phyloP scores from a whole-genome alignment of 129 eudicot species.

The Centaurea solstitialis region DNA sequence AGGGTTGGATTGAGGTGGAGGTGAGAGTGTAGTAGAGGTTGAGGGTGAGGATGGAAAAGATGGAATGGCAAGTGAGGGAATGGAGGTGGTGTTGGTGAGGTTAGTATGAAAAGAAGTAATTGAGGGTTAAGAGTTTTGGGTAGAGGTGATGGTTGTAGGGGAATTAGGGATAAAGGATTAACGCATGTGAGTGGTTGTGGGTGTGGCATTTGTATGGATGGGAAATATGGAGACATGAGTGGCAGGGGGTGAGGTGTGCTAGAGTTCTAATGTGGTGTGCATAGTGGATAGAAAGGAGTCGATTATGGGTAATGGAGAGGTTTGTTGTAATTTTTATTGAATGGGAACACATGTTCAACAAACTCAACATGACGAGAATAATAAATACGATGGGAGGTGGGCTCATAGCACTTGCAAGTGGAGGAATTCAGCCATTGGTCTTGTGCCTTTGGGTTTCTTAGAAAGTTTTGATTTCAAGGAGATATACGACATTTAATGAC shows the following conservation, averaged over 20 bases:
- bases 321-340: too few relatives aligned
- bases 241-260: not conserved
- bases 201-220: not conserved
- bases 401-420: not conserved
- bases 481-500: not conserved
- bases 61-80: not conserved
- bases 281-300: not conserved
- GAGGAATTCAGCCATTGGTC: not conserved
- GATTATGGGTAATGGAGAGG: not conserved
- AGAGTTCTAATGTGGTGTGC: not conserved
- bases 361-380: not conserved
- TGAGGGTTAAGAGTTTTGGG: not conserved
- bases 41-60: not conserved
- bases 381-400: not conserved
- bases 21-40: not conserved
- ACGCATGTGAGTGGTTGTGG: not conserved
- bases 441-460: not conserved
- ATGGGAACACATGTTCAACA: not conserved
- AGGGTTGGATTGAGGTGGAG: not conserved
- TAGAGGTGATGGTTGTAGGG: not conserved
- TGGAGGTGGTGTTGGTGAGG: not conserved
- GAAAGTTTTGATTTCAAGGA: not conserved
- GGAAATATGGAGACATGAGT: not conserved
- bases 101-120: not conserved
- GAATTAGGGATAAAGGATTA: not conserved